phyloP scores from a whole-genome alignment of 2,329 filamentous ascomycete genomes.

The Neofusicoccum sp. region DNA sequence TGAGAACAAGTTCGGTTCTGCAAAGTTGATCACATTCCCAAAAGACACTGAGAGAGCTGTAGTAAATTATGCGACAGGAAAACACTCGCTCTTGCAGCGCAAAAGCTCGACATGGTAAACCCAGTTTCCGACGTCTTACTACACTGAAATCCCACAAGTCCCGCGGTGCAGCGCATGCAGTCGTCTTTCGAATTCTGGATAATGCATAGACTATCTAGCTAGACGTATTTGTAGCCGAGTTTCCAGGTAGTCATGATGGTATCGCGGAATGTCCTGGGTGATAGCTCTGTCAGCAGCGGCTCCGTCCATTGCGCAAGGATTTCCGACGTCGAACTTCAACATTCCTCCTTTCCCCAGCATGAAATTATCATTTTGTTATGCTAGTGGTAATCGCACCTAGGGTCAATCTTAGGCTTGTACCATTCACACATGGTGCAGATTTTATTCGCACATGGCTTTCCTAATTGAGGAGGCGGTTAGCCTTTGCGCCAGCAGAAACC shows the following conservation, averaged over 20 bases:
- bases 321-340: neutral
- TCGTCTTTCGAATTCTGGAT: constrained; percentile 19
- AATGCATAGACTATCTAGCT: constrained; percentile 23
- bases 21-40: neutral
- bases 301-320: neutral
- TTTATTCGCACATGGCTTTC: no score
- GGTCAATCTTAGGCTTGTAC: no score
- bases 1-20: neutral
- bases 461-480: no score
- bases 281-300: neutral
- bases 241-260: constrained; percentile 11
- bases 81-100: neutral
- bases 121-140: neutral
- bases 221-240: constrained; percentile 17
- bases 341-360: constrained; percentile 2
- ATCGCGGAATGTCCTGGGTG: constrained; percentile 18
- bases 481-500: no score
- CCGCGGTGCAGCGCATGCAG: neutral
- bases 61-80: neutral
- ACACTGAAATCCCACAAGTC: constrained; percentile 5
- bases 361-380: no score
- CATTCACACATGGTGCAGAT: no score
- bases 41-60: neutral
- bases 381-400: no score
- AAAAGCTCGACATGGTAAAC: neutral